Base-by-base conservation (phyloP, 345 rosid genomes). In the Eutrema yunnanense region DNA sequence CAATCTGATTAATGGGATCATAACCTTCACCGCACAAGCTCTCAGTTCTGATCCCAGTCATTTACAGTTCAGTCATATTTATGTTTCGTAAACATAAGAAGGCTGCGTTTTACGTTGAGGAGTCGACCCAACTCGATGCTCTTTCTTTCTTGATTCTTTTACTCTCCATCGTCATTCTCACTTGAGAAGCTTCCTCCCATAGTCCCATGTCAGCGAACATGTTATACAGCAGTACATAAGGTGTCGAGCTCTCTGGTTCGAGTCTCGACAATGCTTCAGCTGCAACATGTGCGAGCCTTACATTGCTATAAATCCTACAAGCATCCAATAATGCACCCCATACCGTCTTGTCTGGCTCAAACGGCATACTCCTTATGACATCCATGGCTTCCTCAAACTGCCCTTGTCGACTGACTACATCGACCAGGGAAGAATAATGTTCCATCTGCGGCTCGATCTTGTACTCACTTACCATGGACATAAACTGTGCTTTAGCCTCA, bases 251-350 rank as follows among this genome's bases (percentile, higher is more conserved):
- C 70, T 83, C 86, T 10, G 96, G 96, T 44, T 88, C 88, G 29
- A 90, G 80, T 74, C 76, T 82, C 78, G 80, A 81, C 74, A 88
- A 71, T 47, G 87, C 88, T 61, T 88, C 92, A 34, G 94, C 92
- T 27, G 92, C 92, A 64, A 84, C 75, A 42, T 70, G 73, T 57
- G 90, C 94, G 46, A 85, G 76, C 70, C 76, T 70, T 0, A 83
- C 76, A 58, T 88, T 77, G 69, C 86, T 80, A 70, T 88, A 83
- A 59, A 86, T 54, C 78, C 81, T 86, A 40, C 86, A 85, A 60
- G 90, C 96, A 67, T 86, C 81, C 44, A 90, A 73, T 19, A 90
- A 62, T n/a, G 95, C 92, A 55, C 97, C 97, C 95, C 92, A 90
- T 8, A 88, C 85, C 9, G 89, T 79, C 76, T 78, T 80, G 50